phyloP scores from a whole-genome alignment of 1,139 yeast species.

The Pneumocystis carinii region DNA sequence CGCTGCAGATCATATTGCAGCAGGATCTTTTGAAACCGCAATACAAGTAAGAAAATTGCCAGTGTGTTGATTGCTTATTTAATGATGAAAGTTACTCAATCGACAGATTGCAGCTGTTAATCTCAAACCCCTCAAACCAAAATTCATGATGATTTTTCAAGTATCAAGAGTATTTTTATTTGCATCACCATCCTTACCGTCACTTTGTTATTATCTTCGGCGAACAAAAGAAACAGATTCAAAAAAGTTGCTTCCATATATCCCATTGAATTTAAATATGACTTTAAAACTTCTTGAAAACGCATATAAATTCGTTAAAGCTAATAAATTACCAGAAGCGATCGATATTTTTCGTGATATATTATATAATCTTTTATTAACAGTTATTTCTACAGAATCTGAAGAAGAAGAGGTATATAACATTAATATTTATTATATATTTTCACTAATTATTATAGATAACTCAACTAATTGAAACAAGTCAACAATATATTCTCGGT shows the following conservation, averaged over 20 bases:
- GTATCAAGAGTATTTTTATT: constrained; percentile 64
- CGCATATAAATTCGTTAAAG: constrained; percentile 72
- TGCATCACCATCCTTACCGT: constrained; percentile 57
- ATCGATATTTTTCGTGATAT: constrained; percentile 64
- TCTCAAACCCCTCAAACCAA: constrained; percentile 70
- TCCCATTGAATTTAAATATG: constrained; percentile 42
- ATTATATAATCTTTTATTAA: constrained; percentile 57
- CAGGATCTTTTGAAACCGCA: constrained; percentile 93
- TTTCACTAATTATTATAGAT: background rate
- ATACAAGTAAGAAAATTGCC: constrained; percentile 27
- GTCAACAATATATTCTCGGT: constrained; percentile 85
- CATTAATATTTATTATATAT: constrained; percentile 20
- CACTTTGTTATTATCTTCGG: constrained; percentile 56
- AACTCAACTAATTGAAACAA: constrained; percentile 50
- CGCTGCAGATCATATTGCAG: constrained; percentile 87
- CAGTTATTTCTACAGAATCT: constrained; percentile 56
- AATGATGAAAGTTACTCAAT: constrained; percentile 37
- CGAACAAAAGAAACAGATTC: constrained; percentile 38
- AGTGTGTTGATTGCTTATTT: constrained; percentile 24
- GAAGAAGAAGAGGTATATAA: constrained; percentile 47
- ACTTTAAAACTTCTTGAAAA: constrained; percentile 43
- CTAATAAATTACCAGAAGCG: constrained; percentile 70
- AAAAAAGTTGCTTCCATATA: constrained; percentile 51
- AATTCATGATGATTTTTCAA: constrained; percentile 73
- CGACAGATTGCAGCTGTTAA: constrained; percentile 77